Evolutionary conservation across 2,329 filamentous ascomycete species (phyloP).

Genomic region (Ophidiomyces ophidiicola): DNA sequence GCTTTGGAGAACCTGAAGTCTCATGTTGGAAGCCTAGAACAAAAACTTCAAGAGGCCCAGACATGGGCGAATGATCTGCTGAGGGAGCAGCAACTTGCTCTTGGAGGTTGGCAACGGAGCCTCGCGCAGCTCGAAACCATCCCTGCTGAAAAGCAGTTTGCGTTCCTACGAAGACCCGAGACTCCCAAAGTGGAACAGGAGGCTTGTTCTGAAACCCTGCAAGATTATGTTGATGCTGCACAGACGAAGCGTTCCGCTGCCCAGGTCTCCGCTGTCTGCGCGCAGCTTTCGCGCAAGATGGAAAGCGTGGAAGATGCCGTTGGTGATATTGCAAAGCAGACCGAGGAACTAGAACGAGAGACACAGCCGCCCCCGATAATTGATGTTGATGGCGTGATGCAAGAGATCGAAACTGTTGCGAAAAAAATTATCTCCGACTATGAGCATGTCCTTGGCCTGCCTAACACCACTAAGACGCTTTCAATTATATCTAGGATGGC

Average conservation of each 20-base stretch:
- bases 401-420: conserved; percentile 74
- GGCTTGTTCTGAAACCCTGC: conserved; percentile 46
- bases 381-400: conserved; percentile 56
- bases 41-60: conserved; percentile 36
- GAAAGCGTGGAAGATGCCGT: conserved; percentile 50
- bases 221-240: conserved; percentile 64
- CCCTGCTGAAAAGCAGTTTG: conserved; percentile 34
- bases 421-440: conserved; percentile 82
- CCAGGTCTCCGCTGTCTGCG: conserved; percentile 46
- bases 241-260: conserved; percentile 61
- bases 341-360: conserved; percentile 27
- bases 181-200: conserved; percentile 34
- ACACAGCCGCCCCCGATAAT: conserved; percentile 44
- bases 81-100: conserved; percentile 33
- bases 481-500: conserved; percentile 53
- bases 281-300: conserved; percentile 49
- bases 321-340: conserved; percentile 48
- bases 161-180: conserved; percentile 30
- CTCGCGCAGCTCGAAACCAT: conserved; percentile 30
- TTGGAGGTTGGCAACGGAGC: conserved; percentile 34
- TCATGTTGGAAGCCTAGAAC: conserved; percentile 35
- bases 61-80: conserved; percentile 35
- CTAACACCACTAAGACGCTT: conserved; percentile 52
- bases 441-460: conserved; percentile 59
- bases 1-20: conserved; percentile 62